A percentile compares a stretch with the other conserved stretches of the same genome.
Evolutionary conservation across 176 grass and related monocot species (phyloP).

Genomic region (sorghum (Sorghum bicolor)): Sorghum_bicolor_NCBIv3 NC_012873.2:63787001-63787500

Average conservation of each 20-base stretch:
- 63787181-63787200: background rate
- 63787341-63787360: slow-evolving; percentile 43
- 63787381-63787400: slow-evolving; percentile 54
- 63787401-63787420: slow-evolving; percentile 58
- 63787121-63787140: background rate
- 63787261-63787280: slow-evolving; percentile 26
- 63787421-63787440: slow-evolving; percentile 57
- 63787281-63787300: slow-evolving; percentile 10
- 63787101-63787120: background rate
- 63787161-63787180: background rate
- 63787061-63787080: too few relatives aligned
- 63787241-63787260: background rate
- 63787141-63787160: background rate
- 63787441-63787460: slow-evolving; percentile 31
- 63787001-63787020: background rate
- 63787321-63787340: background rate
- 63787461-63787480: background rate
- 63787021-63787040: too few relatives aligned
- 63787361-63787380: slow-evolving; percentile 25
- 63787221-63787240: slow-evolving; percentile 15
- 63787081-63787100: too few relatives aligned
- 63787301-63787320: slow-evolving; percentile 8
- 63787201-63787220: background rate
- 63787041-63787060: too few relatives aligned
- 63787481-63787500: slow-evolving; percentile 41